phyloP scores from a whole-genome alignment of 2,329 filamentous ascomycete genomes.

The Penicillium sp. region DNA sequence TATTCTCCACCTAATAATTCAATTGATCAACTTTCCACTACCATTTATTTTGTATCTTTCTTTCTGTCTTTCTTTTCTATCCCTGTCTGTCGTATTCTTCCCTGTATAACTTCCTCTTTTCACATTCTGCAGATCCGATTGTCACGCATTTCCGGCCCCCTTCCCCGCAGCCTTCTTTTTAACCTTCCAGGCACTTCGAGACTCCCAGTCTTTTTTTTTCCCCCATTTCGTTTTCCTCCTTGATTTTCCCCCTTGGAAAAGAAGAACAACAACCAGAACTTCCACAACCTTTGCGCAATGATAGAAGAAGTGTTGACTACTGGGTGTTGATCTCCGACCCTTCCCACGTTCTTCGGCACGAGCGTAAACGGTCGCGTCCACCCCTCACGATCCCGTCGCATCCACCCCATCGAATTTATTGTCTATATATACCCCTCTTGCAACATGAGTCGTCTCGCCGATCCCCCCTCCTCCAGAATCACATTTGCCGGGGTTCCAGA shows the following conservation, averaged over 20 bases:
- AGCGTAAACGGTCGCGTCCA: slow-evolving; percentile 23
- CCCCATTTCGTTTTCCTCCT: neutral
- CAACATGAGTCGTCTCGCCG: slow-evolving; percentile 44
- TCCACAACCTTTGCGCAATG: slow-evolving; percentile 24
- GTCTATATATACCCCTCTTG: neutral
- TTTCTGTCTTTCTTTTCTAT: neutral
- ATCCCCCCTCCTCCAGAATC: slow-evolving; percentile 42
- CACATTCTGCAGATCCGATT: slow-evolving; percentile 11
- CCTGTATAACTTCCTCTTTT: slow-evolving; percentile 5
- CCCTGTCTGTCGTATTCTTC: neutral
- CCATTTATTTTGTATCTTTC: too few species aligned
- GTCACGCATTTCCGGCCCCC: slow-evolving; percentile 8
- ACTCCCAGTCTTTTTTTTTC: slow-evolving; percentile 1
- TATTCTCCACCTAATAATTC: neutral
- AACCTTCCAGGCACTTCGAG: slow-evolving; percentile 2
- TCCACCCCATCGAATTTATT: slow-evolving; percentile 6
- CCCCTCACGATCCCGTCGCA: slow-evolving; percentile 12
- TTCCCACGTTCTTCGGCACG: slow-evolving; percentile 32
- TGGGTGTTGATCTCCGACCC: slow-evolving; percentile 31
- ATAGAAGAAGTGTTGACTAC: slow-evolving; percentile 28
- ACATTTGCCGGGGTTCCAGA: slow-evolving; percentile 45
- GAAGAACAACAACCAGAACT: neutral
- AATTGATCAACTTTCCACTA: too few species aligned
- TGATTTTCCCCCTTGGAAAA: neutral
- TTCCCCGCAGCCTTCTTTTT: slow-evolving; percentile 19